A percentile compares a stretch with the other conserved stretches of the same genome.
Conservation (phyloP, 169 alveolate genomes). For the Neospora caninum region DNA sequence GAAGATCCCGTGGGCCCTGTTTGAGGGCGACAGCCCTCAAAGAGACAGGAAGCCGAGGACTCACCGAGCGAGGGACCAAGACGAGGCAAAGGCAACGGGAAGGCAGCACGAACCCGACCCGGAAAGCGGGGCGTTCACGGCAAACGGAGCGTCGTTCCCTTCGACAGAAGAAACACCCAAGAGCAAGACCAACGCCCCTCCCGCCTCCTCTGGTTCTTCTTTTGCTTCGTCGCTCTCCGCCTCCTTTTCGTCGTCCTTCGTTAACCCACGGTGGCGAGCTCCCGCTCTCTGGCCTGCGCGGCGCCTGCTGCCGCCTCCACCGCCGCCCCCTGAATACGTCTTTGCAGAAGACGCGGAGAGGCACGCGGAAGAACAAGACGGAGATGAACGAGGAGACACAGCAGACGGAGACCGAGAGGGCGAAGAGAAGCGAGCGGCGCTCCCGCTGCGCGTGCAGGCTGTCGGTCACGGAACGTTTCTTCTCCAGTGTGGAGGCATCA, state of each 20-base stretch:
- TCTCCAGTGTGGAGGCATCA: constrained; percentile 42
- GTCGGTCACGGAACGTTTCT: constrained; percentile 49
- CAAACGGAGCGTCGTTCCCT: no score
- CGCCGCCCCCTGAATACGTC: constrained; percentile 31
- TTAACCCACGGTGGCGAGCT: background rate
- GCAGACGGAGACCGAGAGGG: background rate
- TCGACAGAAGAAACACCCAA: no score
- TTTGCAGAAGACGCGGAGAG: background rate
- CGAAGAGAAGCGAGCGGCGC: background rate
- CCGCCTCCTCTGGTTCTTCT: background rate
- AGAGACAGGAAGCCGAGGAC: no score
- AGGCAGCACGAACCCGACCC: background rate
- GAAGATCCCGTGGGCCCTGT: background rate
- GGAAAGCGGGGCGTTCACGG: no score
- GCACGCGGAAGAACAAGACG: background rate
- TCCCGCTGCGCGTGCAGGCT: constrained; percentile 32
- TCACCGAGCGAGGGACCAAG: no score
- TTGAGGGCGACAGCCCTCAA: background rate
- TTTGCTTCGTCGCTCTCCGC: background rate
- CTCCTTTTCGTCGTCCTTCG: constrained; percentile 1
- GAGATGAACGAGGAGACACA: background rate
- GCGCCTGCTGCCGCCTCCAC: background rate
- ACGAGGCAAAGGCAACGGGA: background rate
- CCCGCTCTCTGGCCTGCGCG: constrained; percentile 13
- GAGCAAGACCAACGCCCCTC: no score